Percentiles rank a stretch among this genome's conserved stretches.
phyloP scores from a whole-genome alignment of 1,284 basidiomycete species.

The Heterobasidion occidentale region DNA sequence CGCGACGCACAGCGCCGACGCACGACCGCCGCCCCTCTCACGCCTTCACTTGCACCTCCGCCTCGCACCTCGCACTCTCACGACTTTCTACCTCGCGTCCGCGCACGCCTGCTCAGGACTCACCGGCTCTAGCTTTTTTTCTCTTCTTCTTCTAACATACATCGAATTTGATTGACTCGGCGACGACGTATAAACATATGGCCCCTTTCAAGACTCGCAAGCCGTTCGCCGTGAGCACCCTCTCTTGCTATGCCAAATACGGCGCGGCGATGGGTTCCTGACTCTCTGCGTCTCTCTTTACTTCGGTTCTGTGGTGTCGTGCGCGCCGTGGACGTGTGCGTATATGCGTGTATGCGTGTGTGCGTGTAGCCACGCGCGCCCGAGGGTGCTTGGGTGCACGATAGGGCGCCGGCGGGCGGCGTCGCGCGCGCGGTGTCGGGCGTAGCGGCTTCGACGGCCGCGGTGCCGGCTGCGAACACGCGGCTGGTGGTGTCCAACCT shows the following conservation, averaged over 20 bases:
- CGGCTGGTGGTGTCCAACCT: slow-evolving; percentile 81
- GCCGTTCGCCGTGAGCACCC: neutral
- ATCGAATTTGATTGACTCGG: neutral
- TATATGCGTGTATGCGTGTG: neutral
- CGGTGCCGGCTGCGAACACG: slow-evolving; percentile 29
- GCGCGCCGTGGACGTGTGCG: no score
- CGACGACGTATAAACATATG: neutral
- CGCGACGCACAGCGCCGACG: no score
- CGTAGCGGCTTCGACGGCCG: neutral
- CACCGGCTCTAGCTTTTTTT: no score
- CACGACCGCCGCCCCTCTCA: no score
- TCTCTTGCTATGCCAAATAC: neutral
- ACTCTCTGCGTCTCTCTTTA: neutral
- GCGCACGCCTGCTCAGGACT: no score
- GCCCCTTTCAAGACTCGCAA: neutral
- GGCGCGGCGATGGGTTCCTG: neutral
- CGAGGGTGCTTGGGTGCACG: slow-evolving; percentile 1
- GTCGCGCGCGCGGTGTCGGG: no score
- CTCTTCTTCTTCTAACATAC: neutral
- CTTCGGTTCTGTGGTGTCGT: no score
- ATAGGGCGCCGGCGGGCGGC: neutral
- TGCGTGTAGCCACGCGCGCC: neutral
- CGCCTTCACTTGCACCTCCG: no score
- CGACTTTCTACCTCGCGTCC: no score
- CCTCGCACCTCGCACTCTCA: no score